phyloP scores from a whole-genome alignment of 768 basidiomycete genomes.

The Tulasnella sp. region DNA sequence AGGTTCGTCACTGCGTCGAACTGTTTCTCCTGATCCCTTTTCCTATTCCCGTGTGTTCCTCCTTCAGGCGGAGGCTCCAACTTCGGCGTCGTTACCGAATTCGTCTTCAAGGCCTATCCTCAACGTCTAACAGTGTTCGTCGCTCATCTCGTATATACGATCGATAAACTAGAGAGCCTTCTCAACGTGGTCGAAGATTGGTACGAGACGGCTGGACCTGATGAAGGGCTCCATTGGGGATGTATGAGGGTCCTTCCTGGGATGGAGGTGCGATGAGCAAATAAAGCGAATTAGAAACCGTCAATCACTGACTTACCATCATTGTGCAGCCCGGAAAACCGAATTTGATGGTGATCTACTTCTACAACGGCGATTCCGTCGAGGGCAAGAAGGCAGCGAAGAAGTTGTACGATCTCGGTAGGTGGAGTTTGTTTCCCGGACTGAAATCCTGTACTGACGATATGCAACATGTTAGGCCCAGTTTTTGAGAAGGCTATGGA shows the following conservation, averaged over 20 bases:
- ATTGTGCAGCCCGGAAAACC: not conserved
- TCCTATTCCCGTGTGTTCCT: not conserved
- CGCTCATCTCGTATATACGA: not conserved
- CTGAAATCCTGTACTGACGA: not conserved
- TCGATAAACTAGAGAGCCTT: not conserved
- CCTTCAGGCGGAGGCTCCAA: constrained; percentile 9
- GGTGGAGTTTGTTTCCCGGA: not conserved
- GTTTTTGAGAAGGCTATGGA: not conserved
- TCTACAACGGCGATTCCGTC: constrained; percentile 1
- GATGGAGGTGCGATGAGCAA: not conserved
- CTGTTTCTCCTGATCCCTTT: not conserved
- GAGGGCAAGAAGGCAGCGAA: not conserved
- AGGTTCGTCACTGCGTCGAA: not conserved
- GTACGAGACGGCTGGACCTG: not conserved
- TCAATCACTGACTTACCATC: not conserved
- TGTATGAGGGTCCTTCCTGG: not conserved
- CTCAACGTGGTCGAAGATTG: not conserved
- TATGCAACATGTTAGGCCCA: not conserved
- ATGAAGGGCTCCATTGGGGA: not conserved
- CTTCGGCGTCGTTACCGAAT: constrained; percentile 6
- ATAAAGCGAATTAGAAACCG: not conserved
- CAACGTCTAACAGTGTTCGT: constrained; percentile 32
- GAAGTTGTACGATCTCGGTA: constrained; percentile 5
- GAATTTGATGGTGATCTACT: not conserved
- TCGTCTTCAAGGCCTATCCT: constrained; percentile 37